These are phyloP conservation scores for Platanthera zijinensis DNA, from an alignment of 106 monocot species.

Conservation along the genomic window DNA sequence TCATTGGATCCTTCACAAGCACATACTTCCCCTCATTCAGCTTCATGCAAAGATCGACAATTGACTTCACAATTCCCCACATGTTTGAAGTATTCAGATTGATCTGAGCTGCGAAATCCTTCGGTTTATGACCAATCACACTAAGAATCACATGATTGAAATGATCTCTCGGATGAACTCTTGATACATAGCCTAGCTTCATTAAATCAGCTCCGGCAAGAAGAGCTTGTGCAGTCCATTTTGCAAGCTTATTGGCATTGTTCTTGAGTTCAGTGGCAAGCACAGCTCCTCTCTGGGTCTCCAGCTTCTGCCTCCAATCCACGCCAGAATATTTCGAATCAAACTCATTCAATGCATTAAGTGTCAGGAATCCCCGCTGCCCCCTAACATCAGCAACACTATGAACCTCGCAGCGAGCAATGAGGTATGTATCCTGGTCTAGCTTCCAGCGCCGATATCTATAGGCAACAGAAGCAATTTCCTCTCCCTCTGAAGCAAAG, in stretches of 20 bases:
- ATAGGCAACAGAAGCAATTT: slow-evolving; percentile 77
- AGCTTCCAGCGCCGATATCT: slow-evolving; percentile 95
- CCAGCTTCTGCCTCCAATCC: slow-evolving; percentile 97
- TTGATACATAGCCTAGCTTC: slow-evolving; percentile 91
- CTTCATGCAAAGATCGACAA: slow-evolving; percentile 96
- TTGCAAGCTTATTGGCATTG: slow-evolving; percentile 92
- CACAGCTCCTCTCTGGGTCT: slow-evolving; percentile 95
- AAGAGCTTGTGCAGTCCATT: slow-evolving; percentile 92
- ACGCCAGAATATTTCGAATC: slow-evolving; percentile 84
- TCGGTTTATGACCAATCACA: slow-evolving; percentile 87
- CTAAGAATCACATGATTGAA: slow-evolving; percentile 82
- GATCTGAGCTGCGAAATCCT: slow-evolving; percentile 89
- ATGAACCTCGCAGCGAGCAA: slow-evolving; percentile 92
- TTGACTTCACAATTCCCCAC: slow-evolving; percentile 98
- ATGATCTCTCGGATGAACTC: slow-evolving; percentile 74
- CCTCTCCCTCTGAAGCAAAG: slow-evolving; percentile 67
- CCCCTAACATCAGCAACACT: slow-evolving; percentile 58
- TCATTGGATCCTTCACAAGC: slow-evolving; percentile 86
- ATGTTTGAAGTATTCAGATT: slow-evolving; percentile 87
- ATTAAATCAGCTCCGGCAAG: slow-evolving; percentile 87
- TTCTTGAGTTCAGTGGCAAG: slow-evolving; percentile 97
- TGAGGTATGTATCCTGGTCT: slow-evolving; percentile 63
- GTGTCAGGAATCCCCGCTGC: slow-evolving; percentile 64
- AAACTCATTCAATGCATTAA: slow-evolving; percentile 93
- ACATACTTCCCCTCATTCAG: slow-evolving; percentile 95